A percentile compares a stretch with the other conserved stretches of the same genome.
Conservation (phyloP, 768 basidiomycete species). For the Amylocystis lapponica region DNA sequence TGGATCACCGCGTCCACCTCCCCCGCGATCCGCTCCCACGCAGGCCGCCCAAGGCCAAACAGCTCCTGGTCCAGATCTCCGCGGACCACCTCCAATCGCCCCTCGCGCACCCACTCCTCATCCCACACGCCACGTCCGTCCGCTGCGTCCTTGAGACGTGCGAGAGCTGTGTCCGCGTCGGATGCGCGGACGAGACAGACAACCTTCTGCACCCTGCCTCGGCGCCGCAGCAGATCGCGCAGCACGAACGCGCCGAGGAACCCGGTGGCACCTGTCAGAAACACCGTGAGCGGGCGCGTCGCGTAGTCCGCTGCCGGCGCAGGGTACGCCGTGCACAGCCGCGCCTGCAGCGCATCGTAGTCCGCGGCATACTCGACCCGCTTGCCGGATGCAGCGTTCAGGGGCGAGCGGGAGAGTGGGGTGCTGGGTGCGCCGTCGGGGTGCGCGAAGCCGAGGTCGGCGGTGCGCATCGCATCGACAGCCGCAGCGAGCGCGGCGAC, state of each 20-base stretch:
- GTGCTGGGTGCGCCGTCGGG: conserved; percentile 16
- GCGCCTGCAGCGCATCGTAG: conserved; percentile 52
- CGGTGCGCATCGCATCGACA: conserved; percentile 68
- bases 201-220: conserved; percentile 70
- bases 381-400: conserved; percentile 13
- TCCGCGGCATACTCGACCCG: conserved; percentile 76
- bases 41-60: conserved; percentile 63
- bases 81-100: conserved; percentile 68
- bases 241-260: conserved; percentile 95
- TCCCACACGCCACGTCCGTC: conserved; percentile 85
- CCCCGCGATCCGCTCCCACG: conserved; percentile 61
- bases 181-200: conserved; percentile 87
- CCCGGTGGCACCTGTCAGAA: conserved; percentile 96
- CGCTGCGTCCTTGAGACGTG: conserved; percentile 65
- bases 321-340: conserved; percentile 56
- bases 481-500: conserved; percentile 70
- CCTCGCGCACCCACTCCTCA: conserved; percentile 67
- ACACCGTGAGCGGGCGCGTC: conserved; percentile 60
- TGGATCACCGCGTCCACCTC: conserved; percentile 86
- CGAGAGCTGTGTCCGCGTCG: conserved; percentile 52
- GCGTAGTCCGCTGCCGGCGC: conserved; percentile 53
- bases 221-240: conserved; percentile 63
- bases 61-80: conserved; percentile 76
- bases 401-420: not conserved
- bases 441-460: conserved; percentile 70